Base-by-base conservation (phyloP, 2,329 filamentous ascomycete species). In the Fusarium foetens region DNA sequence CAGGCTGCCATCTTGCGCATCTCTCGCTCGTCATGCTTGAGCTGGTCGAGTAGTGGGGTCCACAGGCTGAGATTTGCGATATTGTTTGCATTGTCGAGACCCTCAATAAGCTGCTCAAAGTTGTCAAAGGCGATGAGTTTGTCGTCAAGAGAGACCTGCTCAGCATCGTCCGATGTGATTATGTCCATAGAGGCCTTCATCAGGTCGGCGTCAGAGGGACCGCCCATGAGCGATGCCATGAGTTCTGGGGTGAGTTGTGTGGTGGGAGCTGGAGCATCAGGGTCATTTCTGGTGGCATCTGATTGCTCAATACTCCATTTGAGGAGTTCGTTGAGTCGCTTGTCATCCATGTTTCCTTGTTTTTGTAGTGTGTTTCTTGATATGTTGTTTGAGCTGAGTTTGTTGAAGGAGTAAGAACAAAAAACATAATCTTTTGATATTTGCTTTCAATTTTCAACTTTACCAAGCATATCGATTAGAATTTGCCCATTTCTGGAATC, bases 51-150 rank as follows among this genome's bases (percentile, higher is more conserved):
- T 42, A 99, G 85, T 14, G 94, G 94, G 16, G 89, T 88, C 96
- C 96, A 99, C 36, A 98, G 86, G 11, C 88, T 88, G 25, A 98
- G 84, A 33, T 88, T 88, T 73, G 91, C 91, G 75, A 99, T 89
- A 83, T 98, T 97, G 86, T 98, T 99, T 65, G 96, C 95, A 81
- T 99, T 99, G 86, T 99, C 96, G 76, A 98, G 90, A 71, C 89
- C 91, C 85, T 98, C 94, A 77, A 98, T 92, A 66, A 97, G 86
- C 82, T 97, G 94, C 84, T 97, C 95, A 71, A 98, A 92, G 84
- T 98, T 97, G 87, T 97, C 95, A 82, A 97, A 97, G 41, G 95
- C 95, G 64, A 91, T 89, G 59, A 97, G 83, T 81, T 93, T 94
- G 82, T 94, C 89, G 46, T 94, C 92, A 54, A 95, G 86, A 8